Conservation (phyloP, 139 green algal genomes). For the Ostreobium quekettii region DNA sequence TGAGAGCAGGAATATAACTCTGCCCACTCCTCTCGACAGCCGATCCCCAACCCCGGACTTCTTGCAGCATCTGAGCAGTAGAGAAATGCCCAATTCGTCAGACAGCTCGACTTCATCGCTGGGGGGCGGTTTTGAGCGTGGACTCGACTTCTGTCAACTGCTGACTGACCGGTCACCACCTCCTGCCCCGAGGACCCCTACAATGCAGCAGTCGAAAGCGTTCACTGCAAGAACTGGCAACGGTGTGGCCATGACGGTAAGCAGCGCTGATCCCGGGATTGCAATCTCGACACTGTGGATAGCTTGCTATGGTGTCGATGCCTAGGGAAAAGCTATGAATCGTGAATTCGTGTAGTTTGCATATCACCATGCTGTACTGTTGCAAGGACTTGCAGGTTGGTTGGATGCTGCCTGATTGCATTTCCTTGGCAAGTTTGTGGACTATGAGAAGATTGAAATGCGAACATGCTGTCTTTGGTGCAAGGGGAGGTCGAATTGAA, state of each 20-base stretch:
- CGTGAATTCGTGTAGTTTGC: too few relatives aligned
- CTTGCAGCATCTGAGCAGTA: neutral
- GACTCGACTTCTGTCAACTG: neutral
- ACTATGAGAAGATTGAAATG: too few relatives aligned
- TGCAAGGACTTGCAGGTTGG: too few relatives aligned
- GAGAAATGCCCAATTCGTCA: neutral
- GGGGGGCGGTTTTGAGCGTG: neutral
- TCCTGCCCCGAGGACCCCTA: neutral
- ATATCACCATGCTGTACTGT: too few relatives aligned
- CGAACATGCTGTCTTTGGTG: too few relatives aligned
- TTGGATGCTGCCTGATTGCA: too few relatives aligned
- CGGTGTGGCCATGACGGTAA: neutral
- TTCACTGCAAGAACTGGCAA: too few relatives aligned
- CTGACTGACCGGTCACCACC: too few relatives aligned
- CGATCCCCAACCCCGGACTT: neutral
- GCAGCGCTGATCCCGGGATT: neutral
- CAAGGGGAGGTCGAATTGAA: too few relatives aligned
- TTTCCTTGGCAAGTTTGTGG: too few relatives aligned
- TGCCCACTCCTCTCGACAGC: neutral
- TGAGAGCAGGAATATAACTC: too few relatives aligned
- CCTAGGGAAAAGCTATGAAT: neutral
- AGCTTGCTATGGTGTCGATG: neutral
- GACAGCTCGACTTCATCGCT: neutral
- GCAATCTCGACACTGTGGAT: neutral
- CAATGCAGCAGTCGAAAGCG: neutral